phyloP scores from a whole-genome alignment of 345 rosid species.

The Acer saccharum region DNA sequence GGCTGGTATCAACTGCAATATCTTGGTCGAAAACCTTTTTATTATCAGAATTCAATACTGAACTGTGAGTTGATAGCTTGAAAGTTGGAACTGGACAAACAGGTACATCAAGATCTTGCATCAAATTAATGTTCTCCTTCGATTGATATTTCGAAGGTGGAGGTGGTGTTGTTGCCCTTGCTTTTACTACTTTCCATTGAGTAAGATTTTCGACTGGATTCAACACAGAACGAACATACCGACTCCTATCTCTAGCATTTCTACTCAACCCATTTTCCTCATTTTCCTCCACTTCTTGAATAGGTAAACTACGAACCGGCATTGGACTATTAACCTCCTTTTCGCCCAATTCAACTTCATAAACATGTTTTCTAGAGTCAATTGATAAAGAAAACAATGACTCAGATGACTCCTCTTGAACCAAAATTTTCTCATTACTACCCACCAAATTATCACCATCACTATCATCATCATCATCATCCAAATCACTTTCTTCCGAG shows the following conservation, averaged over 20 bases:
- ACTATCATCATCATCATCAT: constrained; percentile 13
- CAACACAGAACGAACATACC: constrained; percentile 42
- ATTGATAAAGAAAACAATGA: constrained; percentile 66
- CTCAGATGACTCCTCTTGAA: constrained; percentile 56
- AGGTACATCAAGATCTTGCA: constrained; percentile 14
- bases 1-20: constrained; percentile 60
- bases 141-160: constrained; percentile 34
- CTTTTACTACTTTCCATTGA: constrained; percentile 46
- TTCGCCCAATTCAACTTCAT: constrained; percentile 29
- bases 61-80: constrained; percentile 4
- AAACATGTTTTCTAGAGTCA: constrained; percentile 47
- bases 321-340: constrained; percentile 48
- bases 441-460: constrained; percentile 1
- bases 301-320: constrained; percentile 9
- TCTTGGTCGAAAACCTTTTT: constrained; percentile 32
- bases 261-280: constrained; percentile 13
- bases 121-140: constrained; percentile 42
- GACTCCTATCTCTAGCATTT: constrained; percentile 31
- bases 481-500: constrained; percentile 13
- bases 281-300: constrained; percentile 21
- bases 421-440: constrained; percentile 13
- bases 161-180: constrained; percentile 21
- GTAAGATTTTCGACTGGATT: constrained; percentile 54
- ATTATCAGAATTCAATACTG: constrained; percentile 9
- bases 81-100: constrained; percentile 30